Evolutionary conservation across 2,329 filamentous ascomycete genomes (phyloP), one percentile per base, ranked within the genome.

Genomic region (Claviceps quebecensis): DNA sequence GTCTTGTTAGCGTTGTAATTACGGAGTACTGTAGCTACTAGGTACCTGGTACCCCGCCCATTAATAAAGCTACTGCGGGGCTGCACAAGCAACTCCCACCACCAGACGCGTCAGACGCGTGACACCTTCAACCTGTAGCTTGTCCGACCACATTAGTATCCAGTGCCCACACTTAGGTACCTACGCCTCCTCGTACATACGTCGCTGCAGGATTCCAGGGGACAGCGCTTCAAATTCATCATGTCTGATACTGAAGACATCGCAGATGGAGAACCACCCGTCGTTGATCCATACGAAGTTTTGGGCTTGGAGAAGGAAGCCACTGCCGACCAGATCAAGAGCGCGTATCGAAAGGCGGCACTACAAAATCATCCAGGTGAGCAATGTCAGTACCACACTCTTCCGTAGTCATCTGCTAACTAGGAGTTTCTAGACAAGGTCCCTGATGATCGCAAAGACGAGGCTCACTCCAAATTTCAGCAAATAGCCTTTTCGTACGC

Each of bases 401-500:
- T 47, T 6, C 17, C n/a, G 5, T 13, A 22, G 4, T 29, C 45
- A 36, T 5, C 23, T 37, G 38, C 41, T 45, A 26, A 39, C 13
- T 14, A 13, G 2, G 16, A 2, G 16, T 8, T 6, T 19, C 26
- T 29, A 85, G 89, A 95, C 76, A 95, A 95, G 72, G 87, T 82
- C 4, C 58, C 79, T 16, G 73, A 78, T 1, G 75, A 81, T 22
- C 71, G 83, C 49, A 88, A 87, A 62, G 76, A 82, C 26, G 71
- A 76, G 43, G 91, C 93, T 2, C 84, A 95, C 59, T 74, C 76
- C 54, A 84, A 78, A 50, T 98, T 98, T 66, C 93, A 98, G 68
- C 76, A 85, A 59, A 82, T 98, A 59, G 91, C 91, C 23, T 91
- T 96, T 61, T 91, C 93, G 49, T 95, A 97, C 63, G 91, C 89